phyloP scores from a whole-genome alignment of 257 asterid genomes.

The Euphrasia confusa region DNA sequence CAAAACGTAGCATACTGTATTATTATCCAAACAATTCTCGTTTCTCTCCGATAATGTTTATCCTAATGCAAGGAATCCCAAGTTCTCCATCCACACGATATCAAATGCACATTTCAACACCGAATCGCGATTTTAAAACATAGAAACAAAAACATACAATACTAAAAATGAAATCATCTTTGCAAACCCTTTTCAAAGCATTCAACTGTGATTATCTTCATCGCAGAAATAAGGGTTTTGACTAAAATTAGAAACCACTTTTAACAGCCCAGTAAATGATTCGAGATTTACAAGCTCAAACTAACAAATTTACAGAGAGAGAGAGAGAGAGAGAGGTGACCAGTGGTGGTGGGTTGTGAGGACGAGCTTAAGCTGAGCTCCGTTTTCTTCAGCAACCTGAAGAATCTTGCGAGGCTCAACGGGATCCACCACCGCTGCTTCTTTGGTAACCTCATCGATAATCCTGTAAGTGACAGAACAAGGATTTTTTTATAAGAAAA shows the following conservation, averaged over 20 bases:
- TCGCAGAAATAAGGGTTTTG: background rate
- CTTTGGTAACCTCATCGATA: slow-evolving; percentile 65
- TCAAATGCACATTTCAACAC: background rate
- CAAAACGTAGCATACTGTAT: background rate
- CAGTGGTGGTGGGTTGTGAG: slow-evolving; percentile 98
- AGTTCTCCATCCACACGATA: slow-evolving; percentile 10
- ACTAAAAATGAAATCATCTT: background rate
- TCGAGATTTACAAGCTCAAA: background rate
- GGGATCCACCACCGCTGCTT: slow-evolving; percentile 91
- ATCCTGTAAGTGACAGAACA: slow-evolving; percentile 34
- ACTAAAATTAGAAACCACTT: too few relatives aligned
- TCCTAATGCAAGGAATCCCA: slow-evolving; percentile 10
- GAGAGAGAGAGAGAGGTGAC: slow-evolving; percentile 25
- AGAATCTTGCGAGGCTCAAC: slow-evolving; percentile 83
- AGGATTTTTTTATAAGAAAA: background rate
- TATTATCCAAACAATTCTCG: background rate
- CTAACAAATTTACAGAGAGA: too few relatives aligned
- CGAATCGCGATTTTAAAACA: background rate
- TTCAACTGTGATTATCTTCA: background rate
- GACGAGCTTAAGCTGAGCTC: slow-evolving; percentile 61
- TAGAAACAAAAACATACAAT: background rate
- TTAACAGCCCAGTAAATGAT: background rate
- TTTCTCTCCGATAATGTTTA: background rate
- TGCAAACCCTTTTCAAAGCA: background rate
- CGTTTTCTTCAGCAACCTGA: slow-evolving; percentile 71